Evolutionary conservation across 345 rosid species (phyloP).

Genomic region (Cardamine occulta): DNA sequence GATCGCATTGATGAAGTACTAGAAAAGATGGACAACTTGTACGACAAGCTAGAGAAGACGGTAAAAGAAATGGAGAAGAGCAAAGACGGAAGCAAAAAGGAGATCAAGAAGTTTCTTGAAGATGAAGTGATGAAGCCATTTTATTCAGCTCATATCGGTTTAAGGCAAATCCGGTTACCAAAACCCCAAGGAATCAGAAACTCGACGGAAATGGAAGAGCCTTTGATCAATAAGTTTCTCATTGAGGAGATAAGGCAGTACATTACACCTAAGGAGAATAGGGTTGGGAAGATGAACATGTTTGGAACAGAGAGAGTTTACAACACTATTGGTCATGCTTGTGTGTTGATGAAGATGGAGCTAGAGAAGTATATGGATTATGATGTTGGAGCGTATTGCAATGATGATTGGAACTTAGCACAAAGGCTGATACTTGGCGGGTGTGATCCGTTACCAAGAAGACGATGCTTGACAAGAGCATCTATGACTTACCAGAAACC

Average conservation of each 20-base stretch:
- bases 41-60: slow-evolving; percentile 62
- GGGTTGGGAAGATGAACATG: slow-evolving; percentile 64
- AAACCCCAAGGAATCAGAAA: slow-evolving; percentile 52
- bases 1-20: slow-evolving; percentile 64
- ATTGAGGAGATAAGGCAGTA: slow-evolving; percentile 79
- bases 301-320: slow-evolving; percentile 70
- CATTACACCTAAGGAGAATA: slow-evolving; percentile 66
- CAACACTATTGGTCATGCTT: slow-evolving; percentile 81
- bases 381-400: slow-evolving; percentile 81
- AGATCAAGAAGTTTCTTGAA: slow-evolving; percentile 64
- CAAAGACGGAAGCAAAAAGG: slow-evolving; percentile 52
- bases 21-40: slow-evolving; percentile 57
- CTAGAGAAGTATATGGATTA: slow-evolving; percentile 86
- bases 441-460: slow-evolving; percentile 84
- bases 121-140: slow-evolving; percentile 78
- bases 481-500: slow-evolving; percentile 82
- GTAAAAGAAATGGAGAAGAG: slow-evolving; percentile 68
- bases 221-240: slow-evolving; percentile 72
- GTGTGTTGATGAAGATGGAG: slow-evolving; percentile 71
- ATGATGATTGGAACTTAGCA: slow-evolving; percentile 81
- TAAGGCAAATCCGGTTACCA: slow-evolving; percentile 73
- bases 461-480: slow-evolving; percentile 82
- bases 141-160: slow-evolving; percentile 62
- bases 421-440: slow-evolving; percentile 76
- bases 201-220: slow-evolving; percentile 56